Conservation (phyloP, 345 rosid genomes). For the Microthlaspi erraticum region DNA sequence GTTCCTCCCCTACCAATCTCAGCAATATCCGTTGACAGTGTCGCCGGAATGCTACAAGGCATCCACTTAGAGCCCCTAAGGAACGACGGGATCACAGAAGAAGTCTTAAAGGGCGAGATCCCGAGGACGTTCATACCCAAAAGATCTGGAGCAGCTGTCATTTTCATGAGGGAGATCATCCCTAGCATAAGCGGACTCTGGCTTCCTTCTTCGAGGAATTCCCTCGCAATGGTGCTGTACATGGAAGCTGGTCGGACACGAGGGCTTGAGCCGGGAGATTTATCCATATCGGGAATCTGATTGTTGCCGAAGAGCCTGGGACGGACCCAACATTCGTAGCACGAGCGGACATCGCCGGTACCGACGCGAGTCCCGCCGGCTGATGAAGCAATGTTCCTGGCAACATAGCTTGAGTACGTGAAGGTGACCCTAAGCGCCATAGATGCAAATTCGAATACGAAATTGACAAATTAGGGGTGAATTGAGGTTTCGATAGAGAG, state of each 20-base stretch:
- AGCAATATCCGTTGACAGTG: constrained; percentile 39
- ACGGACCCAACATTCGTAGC: constrained; percentile 60
- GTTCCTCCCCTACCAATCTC: constrained; percentile 60
- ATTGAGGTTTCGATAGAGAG: constrained; percentile 42
- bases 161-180: constrained; percentile 59
- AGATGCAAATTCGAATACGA: constrained; percentile 42
- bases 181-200: constrained; percentile 55
- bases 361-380: constrained; percentile 59
- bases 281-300: constrained; percentile 53
- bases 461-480: constrained; percentile 40
- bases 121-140: constrained; percentile 48
- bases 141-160: constrained; percentile 51
- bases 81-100: constrained; percentile 72
- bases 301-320: constrained; percentile 51
- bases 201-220: constrained; percentile 51
- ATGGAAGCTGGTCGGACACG: constrained; percentile 37
- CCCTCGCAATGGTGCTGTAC: constrained; percentile 57
- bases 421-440: constrained; percentile 85
- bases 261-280: constrained; percentile 32
- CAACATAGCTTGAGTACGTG: constrained; percentile 67
- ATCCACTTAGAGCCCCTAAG: constrained; percentile 81
- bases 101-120: constrained; percentile 61
- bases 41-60: constrained; percentile 58
- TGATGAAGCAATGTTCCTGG: constrained; percentile 60
- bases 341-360: constrained; percentile 52